Evolutionary conservation across 1,284 basidiomycete species (phyloP).

Genomic region (Ustilago tritici): DNA sequence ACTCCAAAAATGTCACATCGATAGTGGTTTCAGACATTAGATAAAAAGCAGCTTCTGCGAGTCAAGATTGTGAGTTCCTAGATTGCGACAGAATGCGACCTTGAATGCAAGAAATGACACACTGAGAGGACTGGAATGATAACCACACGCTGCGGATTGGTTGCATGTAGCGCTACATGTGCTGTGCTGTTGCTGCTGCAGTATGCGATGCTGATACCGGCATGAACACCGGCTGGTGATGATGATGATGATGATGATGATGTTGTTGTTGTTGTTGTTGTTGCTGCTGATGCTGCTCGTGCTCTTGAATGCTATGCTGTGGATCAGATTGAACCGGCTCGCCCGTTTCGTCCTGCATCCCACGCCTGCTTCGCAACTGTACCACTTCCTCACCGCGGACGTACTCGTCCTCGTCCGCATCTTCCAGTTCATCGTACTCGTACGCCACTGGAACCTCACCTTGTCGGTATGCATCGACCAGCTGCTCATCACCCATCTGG

Average conservation of each 20-base stretch:
- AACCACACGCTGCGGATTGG: background rate
- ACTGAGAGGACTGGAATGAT: background rate
- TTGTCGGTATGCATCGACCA: conserved; percentile 4
- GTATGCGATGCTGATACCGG: background rate
- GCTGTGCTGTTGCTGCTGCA: background rate
- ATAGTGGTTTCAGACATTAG: background rate
- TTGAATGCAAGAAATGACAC: background rate
- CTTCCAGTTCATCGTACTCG: conserved; percentile 31
- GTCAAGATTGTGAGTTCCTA: background rate
- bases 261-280: conserved; percentile 12
- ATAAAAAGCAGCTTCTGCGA: background rate
- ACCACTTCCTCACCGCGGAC: conserved; percentile 26
- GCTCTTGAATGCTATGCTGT: background rate
- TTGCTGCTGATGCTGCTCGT: conserved; percentile 12
- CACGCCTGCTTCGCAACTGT: conserved; percentile 30
- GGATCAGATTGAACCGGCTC: conserved; percentile 5
- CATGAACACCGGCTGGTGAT: background rate
- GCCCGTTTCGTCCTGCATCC: conserved; percentile 16
- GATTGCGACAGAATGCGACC: conserved; percentile 1
- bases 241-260: conserved; percentile 3
- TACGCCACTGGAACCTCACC: background rate
- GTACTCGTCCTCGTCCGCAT: conserved; percentile 25
- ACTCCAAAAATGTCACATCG: conserved; percentile 16
- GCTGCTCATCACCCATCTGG: conserved; percentile 13
- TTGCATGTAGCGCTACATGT: background rate